Percentiles rank a stretch among this genome's conserved stretches.
Evolutionary conservation across 2,329 filamentous ascomycete species (phyloP).

Genomic region (Penicillium sp.): DNA sequence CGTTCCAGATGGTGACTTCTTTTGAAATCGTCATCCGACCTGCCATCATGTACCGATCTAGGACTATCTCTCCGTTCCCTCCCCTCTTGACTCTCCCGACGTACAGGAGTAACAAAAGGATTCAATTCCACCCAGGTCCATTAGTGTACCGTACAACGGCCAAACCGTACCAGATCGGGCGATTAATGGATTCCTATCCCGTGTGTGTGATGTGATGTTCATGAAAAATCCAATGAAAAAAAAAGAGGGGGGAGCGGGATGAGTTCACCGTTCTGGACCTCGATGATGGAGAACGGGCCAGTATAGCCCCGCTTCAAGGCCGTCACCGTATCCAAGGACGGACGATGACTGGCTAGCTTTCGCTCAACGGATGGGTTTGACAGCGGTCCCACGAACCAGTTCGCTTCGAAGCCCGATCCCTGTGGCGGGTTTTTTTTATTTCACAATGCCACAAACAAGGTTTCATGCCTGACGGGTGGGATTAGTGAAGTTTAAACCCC

Average conservation of each 20-base stretch:
- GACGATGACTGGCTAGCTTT: constrained; percentile 6
- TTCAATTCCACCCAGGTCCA: neutral
- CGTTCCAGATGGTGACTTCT: neutral
- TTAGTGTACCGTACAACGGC: neutral
- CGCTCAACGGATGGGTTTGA: constrained; percentile 9
- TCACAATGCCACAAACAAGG: neutral
- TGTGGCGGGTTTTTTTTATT: neutral
- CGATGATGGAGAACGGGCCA: constrained; percentile 11
- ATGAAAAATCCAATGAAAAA: neutral
- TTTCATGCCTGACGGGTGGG: neutral
- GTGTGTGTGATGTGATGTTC: neutral
- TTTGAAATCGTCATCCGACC: neutral
- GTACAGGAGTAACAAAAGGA: neutral
- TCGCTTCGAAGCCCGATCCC: neutral
- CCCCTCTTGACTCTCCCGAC: neutral
- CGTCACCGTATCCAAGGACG: constrained; percentile 5
- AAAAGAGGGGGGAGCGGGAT: neutral
- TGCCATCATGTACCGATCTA: neutral
- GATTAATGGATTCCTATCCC: neutral
- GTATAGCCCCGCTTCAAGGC: constrained; percentile 7
- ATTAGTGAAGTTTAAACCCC: neutral
- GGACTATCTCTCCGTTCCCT: neutral
- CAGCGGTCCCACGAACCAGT: constrained; percentile 16
- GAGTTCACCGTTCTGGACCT: constrained; percentile 12
- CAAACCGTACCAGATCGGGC: neutral